Evolutionary conservation across 345 rosid genomes (phyloP), one percentile per base, ranked within the genome.

Genomic region (Erysimum cheiranthoides): DNA sequence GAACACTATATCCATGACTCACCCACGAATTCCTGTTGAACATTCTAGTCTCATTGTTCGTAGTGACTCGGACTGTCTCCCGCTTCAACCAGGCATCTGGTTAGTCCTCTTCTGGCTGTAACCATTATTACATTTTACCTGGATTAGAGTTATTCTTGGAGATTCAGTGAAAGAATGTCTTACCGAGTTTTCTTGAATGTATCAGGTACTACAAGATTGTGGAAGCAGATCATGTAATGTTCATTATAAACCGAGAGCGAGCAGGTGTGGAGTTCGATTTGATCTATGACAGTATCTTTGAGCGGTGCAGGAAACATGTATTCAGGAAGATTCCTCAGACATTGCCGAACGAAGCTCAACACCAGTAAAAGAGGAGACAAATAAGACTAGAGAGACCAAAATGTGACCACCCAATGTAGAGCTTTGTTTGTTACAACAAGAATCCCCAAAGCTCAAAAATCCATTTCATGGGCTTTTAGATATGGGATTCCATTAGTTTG

Each of bases 1-100:
- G 71, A 95, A 92, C 85, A 90, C 94, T 35, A 82, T 95, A 79
- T 92, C 99, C 39, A 89, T 93, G 90, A 95, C 99, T 75, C 93
- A 92, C 73, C 99, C 99, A 12, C 87, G 87, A 39, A 62, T 92
- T 34, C 98, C 98, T 4, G 35, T 87, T 12, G 96, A 92, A 71
- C 98, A 95, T 35, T 89, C 90, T 3, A 84, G 81, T 67, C 77
- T 60, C 46, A 81, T 75, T 34, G 82, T 90, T 57, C 70, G 38
- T 18, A 79, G 80, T 52, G 97, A 90, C 73, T 81, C 84, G 1
- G 91, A 90, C 6, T 88, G 89, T 80, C 90, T 76, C 36, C 88
- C 90, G 0, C 69, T 89, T 77, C 83, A 87, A 73, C 96, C 98
- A 0, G 99, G 98, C 74, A 88, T 87, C 79, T 95, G 99, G 99